phyloP scores from a whole-genome alignment of 129 eudicot genomes.

The Centaurea solstitialis region DNA sequence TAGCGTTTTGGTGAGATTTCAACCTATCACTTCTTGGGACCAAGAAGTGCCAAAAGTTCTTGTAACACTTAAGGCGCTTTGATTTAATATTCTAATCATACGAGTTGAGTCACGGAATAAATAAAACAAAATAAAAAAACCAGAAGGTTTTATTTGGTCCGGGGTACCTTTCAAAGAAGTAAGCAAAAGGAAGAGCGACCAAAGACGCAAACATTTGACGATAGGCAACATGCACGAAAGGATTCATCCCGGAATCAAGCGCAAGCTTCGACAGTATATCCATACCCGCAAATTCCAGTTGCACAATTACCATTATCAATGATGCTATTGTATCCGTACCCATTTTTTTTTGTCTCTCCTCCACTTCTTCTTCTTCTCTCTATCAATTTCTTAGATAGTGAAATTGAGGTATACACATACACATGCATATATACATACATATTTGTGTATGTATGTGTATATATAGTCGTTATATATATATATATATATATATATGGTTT shows the following conservation, averaged over 20 bases:
- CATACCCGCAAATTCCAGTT: slow-evolving; percentile 70
- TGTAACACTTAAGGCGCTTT: neutral
- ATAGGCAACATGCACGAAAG: slow-evolving; percentile 67
- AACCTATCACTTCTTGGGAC: too few species aligned
- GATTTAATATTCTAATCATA: neutral
- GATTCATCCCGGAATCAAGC: slow-evolving; percentile 76
- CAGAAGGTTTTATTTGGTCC: neutral
- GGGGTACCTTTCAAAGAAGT: slow-evolving; percentile 63
- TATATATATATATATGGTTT: neutral
- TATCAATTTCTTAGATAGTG: neutral
- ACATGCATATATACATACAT: neutral
- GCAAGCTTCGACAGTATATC: slow-evolving; percentile 70
- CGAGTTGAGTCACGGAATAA: too few species aligned
- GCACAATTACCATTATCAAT: slow-evolving; percentile 56
- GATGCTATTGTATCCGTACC: slow-evolving; percentile 39
- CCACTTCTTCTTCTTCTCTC: neutral
- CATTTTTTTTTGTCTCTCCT: too few species aligned
- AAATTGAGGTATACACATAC: neutral
- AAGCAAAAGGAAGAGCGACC: slow-evolving; percentile 52
- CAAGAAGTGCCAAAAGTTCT: too few species aligned
- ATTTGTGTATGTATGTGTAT: neutral
- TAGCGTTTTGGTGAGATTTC: too few species aligned
- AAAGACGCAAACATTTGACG: slow-evolving; percentile 66
- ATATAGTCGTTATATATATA: neutral
- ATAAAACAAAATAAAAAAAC: neutral